Evolutionary conservation across 371 early-diverging fungal genomes (phyloP).

Genomic region (Mucor racemosus): DNA sequence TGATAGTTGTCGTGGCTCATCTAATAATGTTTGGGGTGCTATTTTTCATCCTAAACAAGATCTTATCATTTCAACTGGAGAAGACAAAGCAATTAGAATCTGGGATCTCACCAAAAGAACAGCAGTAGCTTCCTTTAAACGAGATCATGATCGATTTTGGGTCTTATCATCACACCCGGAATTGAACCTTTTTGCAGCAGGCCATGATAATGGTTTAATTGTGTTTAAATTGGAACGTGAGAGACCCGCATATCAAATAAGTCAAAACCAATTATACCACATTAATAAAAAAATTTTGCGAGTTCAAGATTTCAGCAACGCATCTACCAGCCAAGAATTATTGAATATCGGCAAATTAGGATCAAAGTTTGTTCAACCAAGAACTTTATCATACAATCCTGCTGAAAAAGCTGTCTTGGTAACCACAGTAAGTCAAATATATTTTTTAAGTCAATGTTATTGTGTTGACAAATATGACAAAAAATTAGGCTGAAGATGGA

Average conservation of each 20-base stretch:
- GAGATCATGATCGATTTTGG: constrained; percentile 35
- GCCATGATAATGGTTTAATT: constrained; percentile 97
- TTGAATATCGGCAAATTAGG: constrained; percentile 73
- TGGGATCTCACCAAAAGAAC: background rate
- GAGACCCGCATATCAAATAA: constrained; percentile 86
- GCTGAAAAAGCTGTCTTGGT: constrained; percentile 89
- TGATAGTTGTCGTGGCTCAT: constrained; percentile 97
- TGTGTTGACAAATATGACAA: background rate
- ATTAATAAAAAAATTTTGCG: constrained; percentile 85
- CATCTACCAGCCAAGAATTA: constrained; percentile 74
- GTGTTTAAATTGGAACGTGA: constrained; percentile 98
- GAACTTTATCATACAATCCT: constrained; percentile 89
- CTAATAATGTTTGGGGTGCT: constrained; percentile 94
- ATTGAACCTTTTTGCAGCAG: constrained; percentile 94
- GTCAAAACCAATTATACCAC: constrained; percentile 82
- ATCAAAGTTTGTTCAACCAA: constrained; percentile 71
- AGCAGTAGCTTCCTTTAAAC: background rate
- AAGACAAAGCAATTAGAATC: background rate
- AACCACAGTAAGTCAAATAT: constrained; percentile 32
- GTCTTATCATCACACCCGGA: constrained; percentile 93
- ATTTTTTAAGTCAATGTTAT: no score
- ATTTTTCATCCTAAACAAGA: constrained; percentile 95
- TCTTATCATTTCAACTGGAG: constrained; percentile 80
- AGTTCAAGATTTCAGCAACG: constrained; percentile 76
- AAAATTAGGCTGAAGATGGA: constrained; percentile 74